A percentile compares a stretch with the other conserved stretches of the same genome.
phyloP scores from a whole-genome alignment of 2,329 filamentous ascomycete species.

The Fusarium sp. region DNA sequence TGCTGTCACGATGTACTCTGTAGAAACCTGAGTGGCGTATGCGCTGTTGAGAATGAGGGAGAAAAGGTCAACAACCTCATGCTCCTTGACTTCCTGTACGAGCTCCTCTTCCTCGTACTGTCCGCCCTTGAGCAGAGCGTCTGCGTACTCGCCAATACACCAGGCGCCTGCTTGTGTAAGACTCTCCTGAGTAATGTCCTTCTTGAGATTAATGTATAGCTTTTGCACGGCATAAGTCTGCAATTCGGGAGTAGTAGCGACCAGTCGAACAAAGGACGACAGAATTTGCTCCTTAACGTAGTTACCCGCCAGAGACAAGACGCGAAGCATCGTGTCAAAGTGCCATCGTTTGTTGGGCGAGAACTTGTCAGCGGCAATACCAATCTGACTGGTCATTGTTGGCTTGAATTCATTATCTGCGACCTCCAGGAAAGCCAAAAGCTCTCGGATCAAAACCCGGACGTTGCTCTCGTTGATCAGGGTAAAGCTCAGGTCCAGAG shows the following conservation, averaged over 20 bases:
- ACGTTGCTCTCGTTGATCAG: conserved; percentile 98
- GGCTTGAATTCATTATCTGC: conserved; percentile 99
- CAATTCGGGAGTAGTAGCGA: conserved; percentile 92
- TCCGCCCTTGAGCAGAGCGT: conserved; percentile 86
- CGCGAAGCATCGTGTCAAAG: conserved; percentile 95
- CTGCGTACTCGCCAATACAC: conserved; percentile 98
- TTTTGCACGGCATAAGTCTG: conserved; percentile 98
- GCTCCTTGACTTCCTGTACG: conserved; percentile 82
- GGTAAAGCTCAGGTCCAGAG: conserved; percentile 97
- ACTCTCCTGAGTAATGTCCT: conserved; percentile 97
- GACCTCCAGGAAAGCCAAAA: conserved; percentile 94
- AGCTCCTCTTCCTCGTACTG: conserved; percentile 95
- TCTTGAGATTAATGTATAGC: conserved; percentile 88
- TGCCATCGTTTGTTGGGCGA: conserved; percentile 99
- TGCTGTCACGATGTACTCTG: conserved; percentile 95
- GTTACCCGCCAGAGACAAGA: conserved; percentile 92
- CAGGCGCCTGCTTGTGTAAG: conserved; percentile 92
- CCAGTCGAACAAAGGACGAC: conserved; percentile 94
- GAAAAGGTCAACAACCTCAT: conserved; percentile 93
- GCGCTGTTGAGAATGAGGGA: conserved; percentile 91
- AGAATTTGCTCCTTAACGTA: conserved; percentile 98
- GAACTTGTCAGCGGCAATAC: conserved; percentile 94
- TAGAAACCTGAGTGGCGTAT: conserved; percentile 89
- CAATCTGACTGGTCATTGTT: conserved; percentile 97
- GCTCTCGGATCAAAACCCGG: conserved; percentile 88